Evolutionary conservation across 352 stramenopile genomes (phyloP).

Genomic region (Phytophthora lateralis): DNA sequence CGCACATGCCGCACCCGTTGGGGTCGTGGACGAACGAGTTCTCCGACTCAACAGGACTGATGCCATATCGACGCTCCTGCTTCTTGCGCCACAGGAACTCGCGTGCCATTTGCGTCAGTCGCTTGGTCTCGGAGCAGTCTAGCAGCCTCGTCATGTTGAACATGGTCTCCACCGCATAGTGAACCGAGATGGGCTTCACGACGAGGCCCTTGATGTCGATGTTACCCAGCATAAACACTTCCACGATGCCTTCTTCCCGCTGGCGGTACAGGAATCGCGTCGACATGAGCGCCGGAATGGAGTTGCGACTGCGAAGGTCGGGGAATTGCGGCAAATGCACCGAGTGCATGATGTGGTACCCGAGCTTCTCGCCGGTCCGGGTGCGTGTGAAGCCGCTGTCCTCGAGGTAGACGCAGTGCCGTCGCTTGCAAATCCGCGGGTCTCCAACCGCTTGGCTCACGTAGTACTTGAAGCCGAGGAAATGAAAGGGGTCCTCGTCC

Average conservation of each 20-base stretch:
- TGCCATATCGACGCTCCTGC: constrained; percentile 2
- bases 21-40: constrained; percentile 4
- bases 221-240: constrained; percentile 45
- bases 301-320: constrained; percentile 38
- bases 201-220: constrained; percentile 35
- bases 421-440: constrained; percentile 28
- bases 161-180: constrained; percentile 31
- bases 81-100: constrained; percentile 27
- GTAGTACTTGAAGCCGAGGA: constrained; percentile 59
- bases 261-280: constrained; percentile 51
- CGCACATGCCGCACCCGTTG: constrained; percentile 30
- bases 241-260: constrained; percentile 36
- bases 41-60: constrained; percentile 9
- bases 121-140: constrained; percentile 51
- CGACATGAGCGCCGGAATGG: constrained; percentile 33
- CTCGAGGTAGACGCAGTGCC: constrained; percentile 52
- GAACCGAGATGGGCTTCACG: constrained; percentile 25
- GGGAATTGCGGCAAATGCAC: constrained; percentile 44
- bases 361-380: constrained; percentile 42
- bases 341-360: constrained; percentile 54
- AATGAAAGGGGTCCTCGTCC: constrained; percentile 44
- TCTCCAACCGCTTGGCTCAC: constrained; percentile 41
- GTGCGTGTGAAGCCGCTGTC: constrained; percentile 47
- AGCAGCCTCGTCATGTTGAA: constrained; percentile 40
- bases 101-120: constrained; percentile 50